Base-by-base conservation (phyloP, 805 yeast genomes). In the Ogataea pilisensis region DNA sequence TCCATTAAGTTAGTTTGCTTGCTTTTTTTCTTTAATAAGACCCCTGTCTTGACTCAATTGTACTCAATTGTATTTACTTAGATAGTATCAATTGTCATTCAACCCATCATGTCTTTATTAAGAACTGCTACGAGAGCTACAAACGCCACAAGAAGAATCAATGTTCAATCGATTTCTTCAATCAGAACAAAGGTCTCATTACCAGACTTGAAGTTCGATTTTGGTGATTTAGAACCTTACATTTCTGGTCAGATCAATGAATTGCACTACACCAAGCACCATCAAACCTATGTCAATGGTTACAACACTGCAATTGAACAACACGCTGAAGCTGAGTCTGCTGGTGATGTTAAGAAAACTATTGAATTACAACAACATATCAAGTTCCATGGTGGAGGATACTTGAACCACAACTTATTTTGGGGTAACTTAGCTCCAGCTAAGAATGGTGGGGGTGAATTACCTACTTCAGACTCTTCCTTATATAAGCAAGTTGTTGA, bases 321-420 rank as follows among this genome's bases (percentile, higher is more conserved):
- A 66, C 71, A 79, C 38, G 75, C 75, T 11, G 85, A 77, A 53
- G 89, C 95, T 35, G 58, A 75, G 45, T 64, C 67, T 30, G 69
- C 70, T 40, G 76, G 81, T 47, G 85, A 82, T 46, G 71, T 72
- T 46, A 68, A 75, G 57, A 76, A 76, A 58, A 65, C 82, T 37
- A 72, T 82, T 55, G 76, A 72, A 50, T 70, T 86, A 50, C 85
- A 83, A 63, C 84, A 85, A 55, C 69, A 75, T 53, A 78, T 89
- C 70, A 88, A 85, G 62, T 88, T 88, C 79, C 90, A 88, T 65
- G 93, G 93, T 53, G 96, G 96, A 63, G 96, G 96, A 24, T 85
- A 72, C 71, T 70, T 82, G 59, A 88, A 88, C 78, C 96, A 88
- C 69, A 70, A 79, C 50, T 68, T 88, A 51, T 88, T 85, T 76